Evolutionary conservation across 148 eudicot genomes (phyloP).

Genomic region (Cornus florida): DNA sequence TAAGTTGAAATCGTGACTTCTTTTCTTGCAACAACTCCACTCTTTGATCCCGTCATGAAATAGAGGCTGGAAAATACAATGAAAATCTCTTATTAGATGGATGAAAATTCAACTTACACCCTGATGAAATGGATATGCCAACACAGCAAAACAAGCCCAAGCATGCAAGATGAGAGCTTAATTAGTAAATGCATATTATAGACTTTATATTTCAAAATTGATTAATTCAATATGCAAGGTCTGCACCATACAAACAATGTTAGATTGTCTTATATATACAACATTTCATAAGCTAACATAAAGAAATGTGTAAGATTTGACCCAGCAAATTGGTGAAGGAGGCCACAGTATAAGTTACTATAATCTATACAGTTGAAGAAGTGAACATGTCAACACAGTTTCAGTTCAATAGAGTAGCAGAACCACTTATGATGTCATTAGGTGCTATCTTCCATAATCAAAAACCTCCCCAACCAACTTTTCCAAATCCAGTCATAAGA

Average conservation of each 20-base stretch:
- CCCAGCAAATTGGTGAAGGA: background rate
- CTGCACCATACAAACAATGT: background rate
- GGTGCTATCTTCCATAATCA: too few relatives aligned
- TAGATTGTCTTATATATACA: background rate
- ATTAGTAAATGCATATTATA: background rate
- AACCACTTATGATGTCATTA: background rate
- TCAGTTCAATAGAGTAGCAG: background rate
- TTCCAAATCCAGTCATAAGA: too few relatives aligned
- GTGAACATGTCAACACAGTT: background rate
- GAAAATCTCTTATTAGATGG: background rate
- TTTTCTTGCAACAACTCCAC: slow-evolving; percentile 97
- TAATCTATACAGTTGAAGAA: background rate
- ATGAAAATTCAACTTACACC: slow-evolving; percentile 32
- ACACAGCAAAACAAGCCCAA: slow-evolving; percentile 4
- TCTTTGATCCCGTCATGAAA: slow-evolving; percentile 97
- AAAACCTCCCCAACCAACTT: too few relatives aligned
- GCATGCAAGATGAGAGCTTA: slow-evolving; percentile 12
- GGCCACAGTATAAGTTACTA: background rate
- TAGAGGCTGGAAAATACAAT: slow-evolving; percentile 56
- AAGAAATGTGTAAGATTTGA: background rate
- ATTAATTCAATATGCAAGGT: background rate
- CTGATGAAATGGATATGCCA: slow-evolving; percentile 19
- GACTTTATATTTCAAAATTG: background rate
- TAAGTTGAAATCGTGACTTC: slow-evolving; percentile 89
- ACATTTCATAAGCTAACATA: background rate